Conservation (phyloP, 805 yeast genomes). For the Dipodascus albidus region DNA sequence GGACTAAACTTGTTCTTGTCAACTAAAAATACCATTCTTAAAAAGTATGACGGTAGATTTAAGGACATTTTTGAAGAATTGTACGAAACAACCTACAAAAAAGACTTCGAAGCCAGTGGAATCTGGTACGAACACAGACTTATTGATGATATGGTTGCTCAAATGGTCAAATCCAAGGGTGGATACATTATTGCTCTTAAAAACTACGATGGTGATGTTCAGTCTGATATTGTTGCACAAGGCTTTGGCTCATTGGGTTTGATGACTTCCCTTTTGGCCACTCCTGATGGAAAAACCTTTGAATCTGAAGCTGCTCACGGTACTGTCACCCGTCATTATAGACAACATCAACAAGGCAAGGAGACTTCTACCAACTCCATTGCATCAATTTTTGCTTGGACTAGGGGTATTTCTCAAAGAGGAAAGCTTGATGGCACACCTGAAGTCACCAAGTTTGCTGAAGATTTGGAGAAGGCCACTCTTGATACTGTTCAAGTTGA, state of each 20-base stretch:
- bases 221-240: slow-evolving; percentile 94
- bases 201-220: slow-evolving; percentile 97
- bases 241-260: slow-evolving; percentile 95
- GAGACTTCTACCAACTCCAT: slow-evolving; percentile 96
- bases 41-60: slow-evolving; percentile 89
- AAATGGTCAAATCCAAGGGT: slow-evolving; percentile 92
- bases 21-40: slow-evolving; percentile 90
- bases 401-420: slow-evolving; percentile 86
- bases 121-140: slow-evolving; percentile 95
- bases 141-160: slow-evolving; percentile 98
- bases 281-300: slow-evolving; percentile 95
- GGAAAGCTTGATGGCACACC: slow-evolving; percentile 83
- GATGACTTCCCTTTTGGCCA: slow-evolving; percentile 92
- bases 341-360: slow-evolving; percentile 93
- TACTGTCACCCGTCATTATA: slow-evolving; percentile 92
- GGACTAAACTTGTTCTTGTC: slow-evolving; percentile 74
- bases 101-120: slow-evolving; percentile 62
- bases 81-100: slow-evolving; percentile 58
- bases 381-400: slow-evolving; percentile 96
- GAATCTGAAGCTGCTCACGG: slow-evolving; percentile 99
- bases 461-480: slow-evolving; percentile 70
- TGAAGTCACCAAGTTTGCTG: slow-evolving; percentile 71
- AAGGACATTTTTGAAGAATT: slow-evolving; percentile 84
- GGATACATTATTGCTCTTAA: slow-evolving; percentile 94
- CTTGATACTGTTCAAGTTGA: slow-evolving; percentile 75